Conservation (phyloP, 1,284 basidiomycete genomes). For the Mycena citricolor region DNA sequence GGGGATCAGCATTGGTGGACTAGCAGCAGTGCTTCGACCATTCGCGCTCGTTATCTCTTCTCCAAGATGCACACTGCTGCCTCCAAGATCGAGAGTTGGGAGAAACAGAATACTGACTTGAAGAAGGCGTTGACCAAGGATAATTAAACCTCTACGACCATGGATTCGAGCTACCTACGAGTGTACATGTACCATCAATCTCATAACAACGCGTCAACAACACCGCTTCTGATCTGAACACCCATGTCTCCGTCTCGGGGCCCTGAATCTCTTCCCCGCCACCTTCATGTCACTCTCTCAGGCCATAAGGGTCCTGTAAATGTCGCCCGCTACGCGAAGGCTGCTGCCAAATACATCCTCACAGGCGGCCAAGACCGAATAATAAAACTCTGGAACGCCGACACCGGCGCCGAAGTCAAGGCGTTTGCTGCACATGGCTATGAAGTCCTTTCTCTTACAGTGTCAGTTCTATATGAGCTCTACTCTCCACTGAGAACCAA, state of each 20-base stretch:
- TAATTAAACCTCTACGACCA: too few species aligned
- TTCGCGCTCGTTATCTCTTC: conserved; percentile 68
- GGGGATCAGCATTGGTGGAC: conserved; percentile 47
- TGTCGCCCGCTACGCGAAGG: conserved; percentile 84
- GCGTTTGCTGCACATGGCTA: conserved; percentile 89
- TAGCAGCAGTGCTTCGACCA: conserved; percentile 52
- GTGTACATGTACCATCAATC: too few species aligned
- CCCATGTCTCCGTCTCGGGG: conserved; percentile 68
- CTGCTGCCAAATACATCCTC: conserved; percentile 83
- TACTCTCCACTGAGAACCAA: conserved; percentile 3
- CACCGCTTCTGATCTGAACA: conserved; percentile 9
- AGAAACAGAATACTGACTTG: conserved; percentile 67
- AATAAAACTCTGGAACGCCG: conserved; percentile 90
- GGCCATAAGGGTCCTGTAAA: conserved; percentile 82
- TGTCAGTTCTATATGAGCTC: conserved; percentile 60
- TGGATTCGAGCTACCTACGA: too few species aligned
- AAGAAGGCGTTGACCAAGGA: conserved; percentile 55
- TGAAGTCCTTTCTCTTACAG: conserved; percentile 86
- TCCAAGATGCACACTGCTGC: conserved; percentile 74
- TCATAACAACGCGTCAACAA: neutral
- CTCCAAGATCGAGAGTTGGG: conserved; percentile 64
- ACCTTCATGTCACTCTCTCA: conserved; percentile 56
- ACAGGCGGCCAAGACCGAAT: conserved; percentile 90
- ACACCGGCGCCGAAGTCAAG: conserved; percentile 84
- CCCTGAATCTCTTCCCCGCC: conserved; percentile 56